Evolutionary conservation across 2,329 filamentous ascomycete species (phyloP), one percentile per base, ranked within the genome.

Genomic region (Colletotrichum limetticola): DNA sequence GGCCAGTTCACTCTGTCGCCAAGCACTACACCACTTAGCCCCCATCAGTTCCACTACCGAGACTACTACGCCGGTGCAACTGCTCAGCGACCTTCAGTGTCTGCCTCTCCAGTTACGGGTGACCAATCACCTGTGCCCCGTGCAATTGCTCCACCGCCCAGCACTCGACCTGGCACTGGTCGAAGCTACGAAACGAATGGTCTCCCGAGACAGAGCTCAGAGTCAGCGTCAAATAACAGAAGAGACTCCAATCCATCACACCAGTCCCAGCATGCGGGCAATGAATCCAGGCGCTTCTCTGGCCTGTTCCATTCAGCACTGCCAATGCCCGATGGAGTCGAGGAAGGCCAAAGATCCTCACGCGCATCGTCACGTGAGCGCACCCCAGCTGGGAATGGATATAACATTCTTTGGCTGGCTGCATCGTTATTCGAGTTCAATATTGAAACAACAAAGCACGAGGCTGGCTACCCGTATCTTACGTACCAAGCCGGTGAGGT

Each of bases 381-480:
- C 52, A 86, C 81, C 58, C 86, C 85, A 65, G 85, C 83, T 52
- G 83, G 85, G 30, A 86, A 89, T 63, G 87, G 91, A 26, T 93
- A 92, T 75, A 93, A 92, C 69, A 91, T 98, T 8, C 86, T 98
- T 58, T 99, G 97, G 88, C 88, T 98, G 22, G 97, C 95, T 16
- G 97, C 96, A 24, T 97, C 94, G 77, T 89, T 98, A 37, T 98
- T 98, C 80, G 95, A 98, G 82, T 99, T 98, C 85, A 97, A 98
- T 79, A 98, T 98, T 79, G 94, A 96, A 79, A 94, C 94, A 28
- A 94, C 95, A 30, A 94, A 97, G 77, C 92, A 94, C 71, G 97
- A 98, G 84, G 96, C 94, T 73, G 97, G 97, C 28, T 98, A 98
- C 83, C 95, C 96, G 24, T 99, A 99, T 81, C 86, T 99, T 74